Percentiles rank a stretch among this genome's conserved stretches.
These are phyloP conservation scores for Leccinum sublutescens DNA, from an alignment of 768 basidiomycete species.

Conservation along the genomic window DNA sequence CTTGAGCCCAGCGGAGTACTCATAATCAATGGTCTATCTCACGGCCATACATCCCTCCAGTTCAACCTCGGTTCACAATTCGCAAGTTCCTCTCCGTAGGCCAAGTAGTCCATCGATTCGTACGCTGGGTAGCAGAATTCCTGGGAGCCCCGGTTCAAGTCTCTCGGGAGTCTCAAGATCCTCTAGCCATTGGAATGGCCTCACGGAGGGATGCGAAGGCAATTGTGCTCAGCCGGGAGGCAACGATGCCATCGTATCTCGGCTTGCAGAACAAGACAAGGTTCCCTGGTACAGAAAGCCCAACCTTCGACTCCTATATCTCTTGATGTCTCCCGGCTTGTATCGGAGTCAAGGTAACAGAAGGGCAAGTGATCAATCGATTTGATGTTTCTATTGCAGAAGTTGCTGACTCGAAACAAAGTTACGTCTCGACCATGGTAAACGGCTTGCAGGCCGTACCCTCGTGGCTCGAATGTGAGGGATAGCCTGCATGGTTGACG, in stretches of 20 bases:
- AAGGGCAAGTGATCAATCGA: constrained; percentile 8
- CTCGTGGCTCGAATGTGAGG: not conserved
- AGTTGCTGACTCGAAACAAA: not conserved
- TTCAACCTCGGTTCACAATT: not conserved
- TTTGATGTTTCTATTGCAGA: not conserved
- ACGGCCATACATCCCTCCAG: not conserved
- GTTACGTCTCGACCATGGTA: not conserved
- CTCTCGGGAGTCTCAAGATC: not conserved
- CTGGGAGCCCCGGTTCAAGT: not conserved
- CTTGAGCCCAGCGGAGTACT: too few relatives aligned
- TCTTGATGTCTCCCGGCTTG: constrained; percentile 49
- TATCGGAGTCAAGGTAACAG: constrained; percentile 20
- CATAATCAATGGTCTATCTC: too few relatives aligned
- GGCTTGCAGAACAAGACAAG: constrained; percentile 39
- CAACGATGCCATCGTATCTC: constrained; percentile 15
- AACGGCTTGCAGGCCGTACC: not conserved
- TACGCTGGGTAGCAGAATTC: not conserved
- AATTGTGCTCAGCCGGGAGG: not conserved
- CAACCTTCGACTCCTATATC: constrained; percentile 54
- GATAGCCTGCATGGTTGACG: not conserved
- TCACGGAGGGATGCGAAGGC: not conserved
- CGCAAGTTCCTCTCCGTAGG: not conserved
- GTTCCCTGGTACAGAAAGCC: constrained; percentile 63
- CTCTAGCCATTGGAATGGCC: constrained; percentile 4
- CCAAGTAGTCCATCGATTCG: not conserved